Conservation (phyloP, 192 early-diverging fungal species). For the Coemansia sp. region DNA sequence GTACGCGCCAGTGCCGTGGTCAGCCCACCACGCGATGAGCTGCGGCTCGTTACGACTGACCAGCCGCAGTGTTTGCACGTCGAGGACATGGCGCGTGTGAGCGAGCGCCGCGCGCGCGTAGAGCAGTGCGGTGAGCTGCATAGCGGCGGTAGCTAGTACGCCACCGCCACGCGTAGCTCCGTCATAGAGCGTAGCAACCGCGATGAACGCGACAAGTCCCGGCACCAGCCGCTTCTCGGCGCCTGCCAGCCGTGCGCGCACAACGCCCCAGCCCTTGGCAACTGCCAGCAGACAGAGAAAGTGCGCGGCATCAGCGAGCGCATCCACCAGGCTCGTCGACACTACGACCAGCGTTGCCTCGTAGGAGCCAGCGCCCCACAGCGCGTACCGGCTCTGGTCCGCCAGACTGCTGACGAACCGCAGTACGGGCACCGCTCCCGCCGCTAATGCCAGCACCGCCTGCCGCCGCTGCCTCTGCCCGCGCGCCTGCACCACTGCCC, state of each 20-base stretch:
- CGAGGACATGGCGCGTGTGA: slow-evolving; percentile 38
- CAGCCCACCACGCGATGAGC: slow-evolving; percentile 24
- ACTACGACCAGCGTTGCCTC: slow-evolving; percentile 46
- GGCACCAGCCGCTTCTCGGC: slow-evolving; percentile 45
- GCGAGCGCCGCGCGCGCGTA: slow-evolving; percentile 36
- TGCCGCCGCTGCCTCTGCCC: not conserved
- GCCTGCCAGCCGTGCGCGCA: slow-evolving; percentile 39
- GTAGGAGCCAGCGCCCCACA: slow-evolving; percentile 43
- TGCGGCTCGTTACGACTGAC: slow-evolving; percentile 43
- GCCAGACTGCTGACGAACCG: slow-evolving; percentile 44
- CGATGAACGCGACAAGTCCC: slow-evolving; percentile 36
- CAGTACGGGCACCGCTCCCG: slow-evolving; percentile 36
- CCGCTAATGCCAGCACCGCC: slow-evolving; percentile 16
- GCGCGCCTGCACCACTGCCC: slow-evolving; percentile 12
- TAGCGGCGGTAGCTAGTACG: slow-evolving; percentile 34
- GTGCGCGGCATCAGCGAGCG: slow-evolving; percentile 42
- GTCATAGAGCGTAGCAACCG: slow-evolving; percentile 43
- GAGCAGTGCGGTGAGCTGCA: slow-evolving; percentile 23
- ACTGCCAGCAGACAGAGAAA: slow-evolving; percentile 33
- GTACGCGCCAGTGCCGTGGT: not conserved
- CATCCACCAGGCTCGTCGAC: slow-evolving; percentile 47
- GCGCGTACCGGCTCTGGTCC: slow-evolving; percentile 38
- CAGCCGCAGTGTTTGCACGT: slow-evolving; percentile 37
- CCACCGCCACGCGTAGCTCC: slow-evolving; percentile 49
- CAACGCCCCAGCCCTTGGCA: slow-evolving; percentile 52